A percentile compares a stretch with the other conserved stretches of the same genome.
phyloP scores from a whole-genome alignment of 164 flowering plant species.

The Vitis riparia region DNA sequence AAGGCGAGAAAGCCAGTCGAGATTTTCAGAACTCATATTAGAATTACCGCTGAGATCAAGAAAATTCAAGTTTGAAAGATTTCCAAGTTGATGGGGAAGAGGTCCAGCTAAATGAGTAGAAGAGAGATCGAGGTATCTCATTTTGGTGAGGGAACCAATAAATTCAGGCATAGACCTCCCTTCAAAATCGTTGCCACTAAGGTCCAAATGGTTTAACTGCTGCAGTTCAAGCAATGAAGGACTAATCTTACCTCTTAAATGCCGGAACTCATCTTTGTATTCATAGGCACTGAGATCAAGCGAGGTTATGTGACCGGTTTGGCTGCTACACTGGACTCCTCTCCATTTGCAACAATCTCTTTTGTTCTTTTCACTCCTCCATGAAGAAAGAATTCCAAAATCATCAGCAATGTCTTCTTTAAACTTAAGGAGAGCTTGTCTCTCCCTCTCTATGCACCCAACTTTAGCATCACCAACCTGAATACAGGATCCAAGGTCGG shows the following conservation, averaged over 20 bases:
- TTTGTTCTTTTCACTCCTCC: conserved; percentile 9
- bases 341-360: conserved; percentile 22
- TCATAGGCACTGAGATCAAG: conserved; percentile 14
- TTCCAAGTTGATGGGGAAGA: conserved; percentile 26
- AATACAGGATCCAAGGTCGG: too few relatives aligned
- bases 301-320: conserved; percentile 19
- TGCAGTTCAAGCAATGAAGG: conserved; percentile 12
- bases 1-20: conserved; percentile 20
- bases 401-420: conserved; percentile 4
- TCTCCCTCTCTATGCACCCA: conserved; percentile 12
- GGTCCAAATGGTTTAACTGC: conserved; percentile 3
- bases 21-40: neutral
- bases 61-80: conserved; percentile 21
- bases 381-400: conserved; percentile 5
- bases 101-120: neutral
- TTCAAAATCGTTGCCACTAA: neutral
- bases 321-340: conserved; percentile 20
- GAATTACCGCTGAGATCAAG: conserved; percentile 20
- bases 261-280: neutral
- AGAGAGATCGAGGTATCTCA: conserved; percentile 17
- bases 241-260: conserved; percentile 1
- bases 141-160: conserved; percentile 4
- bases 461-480: too few relatives aligned
- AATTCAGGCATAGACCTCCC: neutral
- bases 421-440: conserved; percentile 14